phyloP scores from a whole-genome alignment of 495 filamentous ascomycete species.

The Xylaria longipes region DNA sequence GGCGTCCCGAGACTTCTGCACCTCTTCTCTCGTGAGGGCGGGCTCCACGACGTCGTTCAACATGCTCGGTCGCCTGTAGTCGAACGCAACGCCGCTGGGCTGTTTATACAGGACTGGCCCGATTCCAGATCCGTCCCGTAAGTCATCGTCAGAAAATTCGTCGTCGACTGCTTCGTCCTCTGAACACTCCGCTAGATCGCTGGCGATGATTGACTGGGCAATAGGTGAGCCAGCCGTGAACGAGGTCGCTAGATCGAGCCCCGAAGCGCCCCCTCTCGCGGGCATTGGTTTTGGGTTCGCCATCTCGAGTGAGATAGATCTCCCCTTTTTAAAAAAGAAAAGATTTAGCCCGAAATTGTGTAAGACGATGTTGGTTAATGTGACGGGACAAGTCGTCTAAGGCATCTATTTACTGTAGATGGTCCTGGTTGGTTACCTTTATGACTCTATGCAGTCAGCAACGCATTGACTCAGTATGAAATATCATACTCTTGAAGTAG shows the following conservation, averaged over 20 bases:
- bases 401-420: not conserved
- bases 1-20: constrained; percentile 67
- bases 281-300: constrained; percentile 33
- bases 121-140: constrained; percentile 49
- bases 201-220: constrained; percentile 71
- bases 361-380: not conserved
- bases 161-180: constrained; percentile 54
- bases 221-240: constrained; percentile 67
- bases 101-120: constrained; percentile 75
- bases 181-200: constrained; percentile 67
- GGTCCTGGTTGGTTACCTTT: not conserved
- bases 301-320: constrained; percentile 25
- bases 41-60: constrained; percentile 53
- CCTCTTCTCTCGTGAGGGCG: constrained; percentile 65
- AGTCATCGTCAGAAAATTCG: constrained; percentile 54
- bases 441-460: not conserved
- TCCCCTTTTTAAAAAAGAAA: no score
- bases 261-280: constrained; percentile 19
- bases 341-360: not conserved
- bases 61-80: constrained; percentile 57
- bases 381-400: not conserved
- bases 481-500: not conserved
- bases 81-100: constrained; percentile 69
- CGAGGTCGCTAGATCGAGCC: constrained; percentile 38
- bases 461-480: not conserved